Conservation (phyloP, 2,329 filamentous ascomycete genomes). For the Fusarium sp. region DNA sequence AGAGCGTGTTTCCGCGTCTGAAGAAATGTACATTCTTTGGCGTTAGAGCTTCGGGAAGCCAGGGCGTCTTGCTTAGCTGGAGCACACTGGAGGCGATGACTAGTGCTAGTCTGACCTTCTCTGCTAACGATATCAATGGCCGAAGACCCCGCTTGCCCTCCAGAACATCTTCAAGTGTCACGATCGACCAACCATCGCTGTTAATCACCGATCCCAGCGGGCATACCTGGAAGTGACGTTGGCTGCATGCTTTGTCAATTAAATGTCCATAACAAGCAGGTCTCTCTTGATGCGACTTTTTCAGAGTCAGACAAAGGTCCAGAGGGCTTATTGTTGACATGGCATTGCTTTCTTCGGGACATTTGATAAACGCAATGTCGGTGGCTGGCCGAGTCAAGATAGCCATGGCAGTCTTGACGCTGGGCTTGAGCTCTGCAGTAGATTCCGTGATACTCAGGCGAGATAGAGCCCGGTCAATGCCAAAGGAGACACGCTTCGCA, state of each 20-base stretch:
- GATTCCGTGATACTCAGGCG: accelerated
- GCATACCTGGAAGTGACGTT: neutral
- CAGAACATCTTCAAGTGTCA: neutral
- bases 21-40: neutral
- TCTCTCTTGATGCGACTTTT: neutral
- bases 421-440: accelerated
- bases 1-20: neutral
- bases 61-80: neutral
- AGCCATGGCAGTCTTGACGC: neutral
- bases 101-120: neutral
- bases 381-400: accelerated
- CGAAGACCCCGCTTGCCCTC: neutral
- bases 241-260: neutral
- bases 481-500: neutral
- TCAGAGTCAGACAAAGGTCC: neutral
- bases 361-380: neutral
- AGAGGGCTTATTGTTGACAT: neutral
- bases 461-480: neutral
- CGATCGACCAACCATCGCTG: neutral
- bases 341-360: neutral
- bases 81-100: neutral
- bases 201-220: accelerated
- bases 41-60: neutral
- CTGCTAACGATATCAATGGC: neutral
- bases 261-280: neutral